Base-by-base conservation (phyloP, 371 early-diverging fungal species). In the Saksenaea vasiformis region DNA sequence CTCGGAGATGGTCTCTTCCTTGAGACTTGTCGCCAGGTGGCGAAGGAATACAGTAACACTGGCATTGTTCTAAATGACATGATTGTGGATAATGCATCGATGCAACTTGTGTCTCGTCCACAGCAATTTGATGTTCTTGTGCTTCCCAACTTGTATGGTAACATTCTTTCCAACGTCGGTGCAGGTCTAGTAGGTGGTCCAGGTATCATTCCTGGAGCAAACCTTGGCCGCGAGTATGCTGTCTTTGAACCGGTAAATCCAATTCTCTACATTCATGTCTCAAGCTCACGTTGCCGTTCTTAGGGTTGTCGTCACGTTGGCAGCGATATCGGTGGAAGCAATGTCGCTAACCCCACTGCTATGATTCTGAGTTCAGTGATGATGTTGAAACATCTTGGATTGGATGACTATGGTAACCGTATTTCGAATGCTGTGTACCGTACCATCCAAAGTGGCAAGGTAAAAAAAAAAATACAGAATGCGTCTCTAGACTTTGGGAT, bases 51-150 rank as follows among this genome's bases (percentile, higher is more conserved):
- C 80, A 85, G 90, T 65, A 77, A 84, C 74, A 85, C 87, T 51
- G 95, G 93, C 44, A 94, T 98, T 76, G 76, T 89, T 82, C 91
- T 94, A 76, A 88, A 94, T 65, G 97, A 97, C 81, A 96, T 98
- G 98, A 98, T 98, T 81, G 97, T 98, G 66, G 98, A 98, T 78
- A 98, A 98, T 84, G 91, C 96, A 41, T 90, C 98, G 58, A 98
- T 98, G 98, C 98, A 98, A 79, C 87, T 98, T 15, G 98, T 97
- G 35, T 90, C 95, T 71, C 92, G 87, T 73, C 98, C 98, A 58
- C 90, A 91, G 70, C 98, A 98, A 80, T 98, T 98, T 62, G 98
- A 98, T 74, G 98, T 98, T 58, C 91, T 98, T 86, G 97, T 98
- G 61, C 92, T 93, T 87, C 96, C 97, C 56, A 98, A 98, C 88